These are phyloP conservation scores for Crepidotus variabilis DNA, from an alignment of 768 basidiomycete genomes.

Conservation along the genomic window DNA sequence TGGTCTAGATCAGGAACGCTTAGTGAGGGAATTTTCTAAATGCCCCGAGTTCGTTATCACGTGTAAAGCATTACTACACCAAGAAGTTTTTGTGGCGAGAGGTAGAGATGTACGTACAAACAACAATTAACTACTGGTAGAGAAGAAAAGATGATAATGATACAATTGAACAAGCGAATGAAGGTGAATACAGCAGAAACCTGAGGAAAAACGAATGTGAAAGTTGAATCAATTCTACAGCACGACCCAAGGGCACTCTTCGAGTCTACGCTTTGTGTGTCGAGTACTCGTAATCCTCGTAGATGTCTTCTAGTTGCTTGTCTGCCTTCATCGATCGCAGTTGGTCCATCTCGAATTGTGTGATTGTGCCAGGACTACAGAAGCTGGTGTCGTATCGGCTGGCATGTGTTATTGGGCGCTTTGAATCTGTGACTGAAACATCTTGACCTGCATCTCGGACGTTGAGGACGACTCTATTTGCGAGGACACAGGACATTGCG, in stretches of 20 bases:
- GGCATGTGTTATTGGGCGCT: background rate
- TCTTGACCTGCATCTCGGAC: constrained; percentile 39
- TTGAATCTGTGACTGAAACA: background rate
- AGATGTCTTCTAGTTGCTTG: constrained; percentile 3
- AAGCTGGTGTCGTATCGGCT: constrained; percentile 5
- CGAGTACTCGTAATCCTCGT: background rate
- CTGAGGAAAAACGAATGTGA: background rate
- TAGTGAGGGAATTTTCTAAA: background rate
- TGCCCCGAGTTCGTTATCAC: background rate
- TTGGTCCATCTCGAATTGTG: constrained; percentile 22
- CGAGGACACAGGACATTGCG: constrained; percentile 54
- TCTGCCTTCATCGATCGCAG: constrained; percentile 19
- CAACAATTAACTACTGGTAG: no score
- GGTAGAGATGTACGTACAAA: no score
- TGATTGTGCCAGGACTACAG: constrained; percentile 12
- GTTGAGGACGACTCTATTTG: constrained; percentile 55
- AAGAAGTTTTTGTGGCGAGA: no score
- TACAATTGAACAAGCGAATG: background rate
- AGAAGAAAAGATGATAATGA: no score
- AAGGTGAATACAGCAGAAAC: background rate
- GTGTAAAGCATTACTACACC: background rate
- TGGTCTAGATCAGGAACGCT: background rate
- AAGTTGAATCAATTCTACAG: constrained; percentile 1
- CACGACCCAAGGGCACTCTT: constrained; percentile 10
- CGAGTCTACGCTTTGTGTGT: constrained; percentile 1